Conservation (phyloP, 352 stramenopile species). For the Phytophthora boehmeriae region DNA sequence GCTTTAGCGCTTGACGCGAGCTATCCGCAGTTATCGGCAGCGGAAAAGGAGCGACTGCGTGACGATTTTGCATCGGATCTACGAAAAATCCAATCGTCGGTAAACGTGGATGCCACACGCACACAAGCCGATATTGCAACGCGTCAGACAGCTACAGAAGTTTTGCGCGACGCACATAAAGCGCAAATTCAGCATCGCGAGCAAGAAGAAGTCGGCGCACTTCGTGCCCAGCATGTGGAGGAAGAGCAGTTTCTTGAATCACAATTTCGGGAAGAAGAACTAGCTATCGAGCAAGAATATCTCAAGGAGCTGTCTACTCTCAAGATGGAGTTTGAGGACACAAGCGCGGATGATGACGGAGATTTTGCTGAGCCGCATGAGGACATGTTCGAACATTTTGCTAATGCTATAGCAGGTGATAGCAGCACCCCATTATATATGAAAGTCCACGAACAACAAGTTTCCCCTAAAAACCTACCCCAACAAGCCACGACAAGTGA, state of each 20-base stretch:
- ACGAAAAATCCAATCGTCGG: conserved; percentile 42
- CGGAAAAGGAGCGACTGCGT: conserved; percentile 55
- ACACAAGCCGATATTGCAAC: conserved; percentile 44
- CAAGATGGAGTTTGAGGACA: conserved; percentile 53
- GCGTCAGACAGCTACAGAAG: conserved; percentile 33
- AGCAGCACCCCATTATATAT: not conserved
- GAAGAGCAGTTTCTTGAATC: conserved; percentile 41
- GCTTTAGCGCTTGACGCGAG: conserved; percentile 39
- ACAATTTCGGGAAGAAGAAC: conserved; percentile 50
- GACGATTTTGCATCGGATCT: conserved; percentile 63
- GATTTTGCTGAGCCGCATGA: conserved; percentile 34
- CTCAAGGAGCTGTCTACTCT: conserved; percentile 48
- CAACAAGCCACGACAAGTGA: not conserved
- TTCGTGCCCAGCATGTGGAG: conserved; percentile 33
- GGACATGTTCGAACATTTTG: conserved; percentile 8
- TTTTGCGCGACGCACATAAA: conserved; percentile 38
- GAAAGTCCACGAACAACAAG: not conserved
- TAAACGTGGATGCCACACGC: conserved; percentile 59
- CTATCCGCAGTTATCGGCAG: conserved; percentile 47
- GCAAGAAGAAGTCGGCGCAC: conserved; percentile 24
- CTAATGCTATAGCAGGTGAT: conserved; percentile 13
- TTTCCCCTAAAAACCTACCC: not conserved
- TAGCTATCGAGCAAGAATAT: conserved; percentile 64
- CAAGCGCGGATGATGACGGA: conserved; percentile 19
- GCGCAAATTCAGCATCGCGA: conserved; percentile 28